Evolutionary conservation across 169 alveolate genomes (phyloP).

Genomic region (Plasmodium fragile): DNA sequence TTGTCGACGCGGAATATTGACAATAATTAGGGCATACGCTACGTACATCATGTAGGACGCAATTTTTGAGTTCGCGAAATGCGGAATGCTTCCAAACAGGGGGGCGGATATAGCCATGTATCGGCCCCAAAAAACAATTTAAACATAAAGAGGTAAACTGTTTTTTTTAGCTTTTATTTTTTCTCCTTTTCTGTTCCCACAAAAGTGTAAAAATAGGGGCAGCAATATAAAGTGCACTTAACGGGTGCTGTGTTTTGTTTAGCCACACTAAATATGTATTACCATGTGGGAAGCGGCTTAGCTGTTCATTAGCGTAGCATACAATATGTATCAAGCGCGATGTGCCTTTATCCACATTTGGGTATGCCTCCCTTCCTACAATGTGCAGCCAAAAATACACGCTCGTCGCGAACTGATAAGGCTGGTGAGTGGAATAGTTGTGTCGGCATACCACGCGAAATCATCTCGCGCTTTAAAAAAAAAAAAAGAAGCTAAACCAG

Average conservation of each 20-base stretch:
- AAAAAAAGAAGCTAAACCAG: background rate
- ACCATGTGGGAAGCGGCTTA: background rate
- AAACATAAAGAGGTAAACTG: background rate
- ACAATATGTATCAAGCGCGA: background rate
- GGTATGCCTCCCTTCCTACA: background rate
- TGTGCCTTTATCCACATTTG: background rate
- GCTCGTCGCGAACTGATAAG: background rate
- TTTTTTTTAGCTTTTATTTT: background rate
- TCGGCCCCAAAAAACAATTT: background rate
- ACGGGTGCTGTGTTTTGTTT: background rate
- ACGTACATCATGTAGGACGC: background rate
- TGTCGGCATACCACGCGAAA: background rate
- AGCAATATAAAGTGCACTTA: background rate
- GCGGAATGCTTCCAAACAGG: background rate
- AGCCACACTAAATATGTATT: background rate
- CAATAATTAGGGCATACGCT: background rate
- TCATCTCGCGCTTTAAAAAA: background rate
- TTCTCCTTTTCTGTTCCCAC: background rate
- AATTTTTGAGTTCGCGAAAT: background rate
- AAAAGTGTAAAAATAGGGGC: background rate
- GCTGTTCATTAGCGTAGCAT: background rate
- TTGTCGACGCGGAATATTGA: background rate
- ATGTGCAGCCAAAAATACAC: background rate
- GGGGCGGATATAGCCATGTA: background rate
- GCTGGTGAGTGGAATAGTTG: background rate